Conservation (phyloP, 2,329 filamentous ascomycete species). For the Penicillium decumbens region DNA sequence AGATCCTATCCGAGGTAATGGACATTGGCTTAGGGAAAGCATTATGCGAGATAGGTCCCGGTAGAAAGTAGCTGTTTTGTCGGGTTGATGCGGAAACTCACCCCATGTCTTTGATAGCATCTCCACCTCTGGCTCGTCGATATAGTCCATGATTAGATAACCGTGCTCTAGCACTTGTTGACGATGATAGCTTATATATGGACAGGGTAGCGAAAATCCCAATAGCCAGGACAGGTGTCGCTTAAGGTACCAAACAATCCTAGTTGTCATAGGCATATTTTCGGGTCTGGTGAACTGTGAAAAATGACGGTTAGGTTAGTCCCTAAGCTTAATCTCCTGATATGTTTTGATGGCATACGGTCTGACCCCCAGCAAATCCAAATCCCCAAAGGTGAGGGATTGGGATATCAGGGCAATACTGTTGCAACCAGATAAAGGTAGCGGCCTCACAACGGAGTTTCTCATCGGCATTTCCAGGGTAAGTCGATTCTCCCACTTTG, state of each 20-base stretch:
- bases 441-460: slow-evolving; percentile 43
- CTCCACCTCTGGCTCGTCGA: slow-evolving; percentile 21
- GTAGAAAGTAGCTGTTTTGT: slow-evolving; percentile 7
- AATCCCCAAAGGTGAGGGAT: slow-evolving; percentile 29
- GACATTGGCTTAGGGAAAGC: no score
- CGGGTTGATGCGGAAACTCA: slow-evolving; percentile 15
- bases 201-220: slow-evolving; percentile 20
- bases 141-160: slow-evolving; percentile 31
- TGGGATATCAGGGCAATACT: slow-evolving; percentile 37
- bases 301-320: slow-evolving; percentile 6
- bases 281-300: slow-evolving; percentile 15
- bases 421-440: slow-evolving; percentile 40
- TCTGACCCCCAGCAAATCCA: slow-evolving; percentile 29
- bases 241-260: slow-evolving; percentile 22
- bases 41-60: no score
- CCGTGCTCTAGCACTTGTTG: slow-evolving; percentile 18
- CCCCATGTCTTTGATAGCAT: slow-evolving; percentile 30
- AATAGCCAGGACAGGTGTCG: slow-evolving; percentile 20
- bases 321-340: background rate
- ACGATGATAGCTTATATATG: slow-evolving; percentile 20
- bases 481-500: slow-evolving; percentile 35
- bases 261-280: slow-evolving; percentile 12
- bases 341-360: slow-evolving; percentile 15
- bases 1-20: no score
- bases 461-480: slow-evolving; percentile 44